A percentile compares a stretch with the other conserved stretches of the same genome.
These are phyloP conservation scores for Thuidium tamariscinum DNA, from an alignment of 225 moss, liverwort and hornwort species.

Conservation along the genomic window DNA sequence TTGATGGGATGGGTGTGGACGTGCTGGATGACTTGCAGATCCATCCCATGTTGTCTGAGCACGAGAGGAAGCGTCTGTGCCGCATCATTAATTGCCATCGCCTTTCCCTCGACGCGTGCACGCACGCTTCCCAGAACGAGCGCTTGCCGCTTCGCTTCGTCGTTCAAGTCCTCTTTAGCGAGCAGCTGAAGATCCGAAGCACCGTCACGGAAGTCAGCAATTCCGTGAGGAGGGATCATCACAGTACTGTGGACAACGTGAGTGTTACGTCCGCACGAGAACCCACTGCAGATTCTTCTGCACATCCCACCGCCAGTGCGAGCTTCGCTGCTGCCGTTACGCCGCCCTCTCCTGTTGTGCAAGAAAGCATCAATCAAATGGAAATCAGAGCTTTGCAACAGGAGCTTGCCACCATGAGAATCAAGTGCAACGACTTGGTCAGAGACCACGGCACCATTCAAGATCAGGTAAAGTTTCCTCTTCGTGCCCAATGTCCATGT, in stretches of 20 bases:
- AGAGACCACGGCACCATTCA: conserved; percentile 57
- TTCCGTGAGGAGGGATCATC: conserved; percentile 14
- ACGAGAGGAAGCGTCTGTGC: conserved; percentile 68
- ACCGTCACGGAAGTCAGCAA: conserved; percentile 29
- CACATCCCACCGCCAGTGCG: neutral
- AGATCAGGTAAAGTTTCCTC: conserved; percentile 7
- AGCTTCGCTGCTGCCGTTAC: neutral
- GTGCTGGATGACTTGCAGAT: conserved; percentile 19
- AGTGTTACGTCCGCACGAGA: neutral
- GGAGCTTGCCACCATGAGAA: conserved; percentile 66
- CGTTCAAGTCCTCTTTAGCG: conserved; percentile 62
- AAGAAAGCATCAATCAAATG: conserved; percentile 46
- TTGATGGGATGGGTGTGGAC: neutral
- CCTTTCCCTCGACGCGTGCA: conserved; percentile 66
- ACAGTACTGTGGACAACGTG: neutral
- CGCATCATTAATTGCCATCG: conserved; percentile 67
- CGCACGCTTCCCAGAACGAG: conserved; percentile 86
- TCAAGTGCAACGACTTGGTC: conserved; percentile 57
- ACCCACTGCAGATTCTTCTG: neutral
- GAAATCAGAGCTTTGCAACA: conserved; percentile 61
- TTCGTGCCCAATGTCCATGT: neutral
- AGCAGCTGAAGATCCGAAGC: conserved; percentile 69
- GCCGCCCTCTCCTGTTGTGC: neutral
- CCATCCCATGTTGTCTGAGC: conserved; percentile 50
- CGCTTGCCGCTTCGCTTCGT: conserved; percentile 77